Percentiles rank a stretch among this genome's conserved stretches.
Conservation (phyloP, 2,329 filamentous ascomycete species). For the Penicillium griseofulvum region DNA sequence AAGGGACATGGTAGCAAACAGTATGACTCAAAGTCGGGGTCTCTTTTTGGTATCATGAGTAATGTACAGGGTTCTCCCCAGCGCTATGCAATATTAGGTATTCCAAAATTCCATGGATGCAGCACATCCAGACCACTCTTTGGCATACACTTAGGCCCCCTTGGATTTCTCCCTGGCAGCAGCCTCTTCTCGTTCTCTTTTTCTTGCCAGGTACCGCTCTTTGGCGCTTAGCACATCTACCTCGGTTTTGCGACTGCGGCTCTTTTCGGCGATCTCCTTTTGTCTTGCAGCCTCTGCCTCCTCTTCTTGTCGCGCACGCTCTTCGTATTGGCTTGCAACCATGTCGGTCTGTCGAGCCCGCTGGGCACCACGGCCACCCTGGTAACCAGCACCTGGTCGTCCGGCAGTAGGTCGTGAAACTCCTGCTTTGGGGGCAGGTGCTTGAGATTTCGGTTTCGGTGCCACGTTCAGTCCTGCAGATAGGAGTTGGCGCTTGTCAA, state of each 20-base stretch:
- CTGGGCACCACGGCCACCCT: conserved; percentile 44
- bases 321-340: conserved; percentile 59
- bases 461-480: conserved; percentile 61
- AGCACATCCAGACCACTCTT: not conserved
- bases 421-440: conserved; percentile 15
- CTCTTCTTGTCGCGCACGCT: conserved; percentile 53
- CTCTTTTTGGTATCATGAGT: conserved; percentile 1
- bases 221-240: conserved; percentile 59
- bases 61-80: conserved; percentile 3
- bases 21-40: not conserved
- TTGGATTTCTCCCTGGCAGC: conserved; percentile 27
- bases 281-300: conserved; percentile 58
- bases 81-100: conserved; percentile 2
- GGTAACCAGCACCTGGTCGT: conserved; percentile 27
- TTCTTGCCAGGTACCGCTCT: conserved; percentile 61
- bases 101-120: not conserved
- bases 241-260: conserved; percentile 58
- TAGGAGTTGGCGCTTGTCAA: conserved; percentile 63
- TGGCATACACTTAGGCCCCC: not conserved
- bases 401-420: conserved; percentile 17
- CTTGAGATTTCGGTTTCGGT: conserved; percentile 50
- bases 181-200: conserved; percentile 52
- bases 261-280: conserved; percentile 53
- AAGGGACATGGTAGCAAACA: not conserved
- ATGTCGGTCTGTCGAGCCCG: conserved; percentile 59